Evolutionary conservation across 2,329 filamentous ascomycete genomes (phyloP).

Genomic region (Pseudocercospora fuligena): DNA sequence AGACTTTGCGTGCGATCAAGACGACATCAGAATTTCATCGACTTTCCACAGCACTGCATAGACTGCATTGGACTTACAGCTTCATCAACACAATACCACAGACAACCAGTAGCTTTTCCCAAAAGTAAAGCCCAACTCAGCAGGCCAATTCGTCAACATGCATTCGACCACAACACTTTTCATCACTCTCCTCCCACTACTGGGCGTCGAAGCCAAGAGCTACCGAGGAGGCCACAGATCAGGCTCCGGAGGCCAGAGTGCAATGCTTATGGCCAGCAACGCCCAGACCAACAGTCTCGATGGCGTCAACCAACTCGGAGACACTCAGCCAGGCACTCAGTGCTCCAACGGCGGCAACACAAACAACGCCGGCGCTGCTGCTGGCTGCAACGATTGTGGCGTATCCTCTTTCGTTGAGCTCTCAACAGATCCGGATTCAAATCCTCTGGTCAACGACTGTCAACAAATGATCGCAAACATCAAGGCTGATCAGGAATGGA

Average conservation of each 20-base stretch:
- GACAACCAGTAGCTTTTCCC: neutral
- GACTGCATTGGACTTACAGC: neutral
- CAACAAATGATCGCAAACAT: conserved; percentile 12
- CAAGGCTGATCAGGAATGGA: conserved; percentile 17
- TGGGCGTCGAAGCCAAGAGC: conserved; percentile 12
- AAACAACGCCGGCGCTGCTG: conserved; percentile 13
- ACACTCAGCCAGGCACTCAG: neutral
- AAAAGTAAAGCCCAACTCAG: neutral
- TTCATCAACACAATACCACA: neutral
- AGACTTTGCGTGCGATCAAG: neutral
- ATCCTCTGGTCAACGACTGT: conserved; percentile 15
- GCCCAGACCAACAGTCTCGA: neutral
- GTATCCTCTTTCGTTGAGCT: conserved; percentile 16
- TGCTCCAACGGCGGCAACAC: conserved; percentile 1
- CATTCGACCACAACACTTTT: conserved; percentile 9
- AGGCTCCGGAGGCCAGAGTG: neutral
- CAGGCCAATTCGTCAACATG: conserved; percentile 5
- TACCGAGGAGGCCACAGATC: neutral
- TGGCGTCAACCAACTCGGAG: neutral
- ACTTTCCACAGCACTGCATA: neutral
- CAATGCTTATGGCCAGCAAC: neutral
- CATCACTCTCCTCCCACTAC: conserved; percentile 14
- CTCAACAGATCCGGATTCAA: neutral
- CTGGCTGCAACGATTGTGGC: conserved; percentile 23
- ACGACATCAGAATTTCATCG: neutral